Evolutionary conservation across 805 yeast species (phyloP).

Genomic region (Saturnispora halmiae): DNA sequence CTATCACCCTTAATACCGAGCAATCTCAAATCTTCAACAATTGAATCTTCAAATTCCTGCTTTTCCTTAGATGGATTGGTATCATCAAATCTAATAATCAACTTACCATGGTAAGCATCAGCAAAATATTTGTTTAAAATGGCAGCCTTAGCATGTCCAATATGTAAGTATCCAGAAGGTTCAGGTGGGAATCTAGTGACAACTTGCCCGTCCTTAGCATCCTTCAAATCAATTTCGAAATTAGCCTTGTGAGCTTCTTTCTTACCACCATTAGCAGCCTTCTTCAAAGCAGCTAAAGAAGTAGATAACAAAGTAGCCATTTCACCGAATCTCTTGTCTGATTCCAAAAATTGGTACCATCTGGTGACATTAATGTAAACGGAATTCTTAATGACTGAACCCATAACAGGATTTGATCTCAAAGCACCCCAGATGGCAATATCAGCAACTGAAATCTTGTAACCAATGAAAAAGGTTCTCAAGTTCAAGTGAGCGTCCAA

Average conservation of each 20-base stretch:
- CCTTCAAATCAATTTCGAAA: slow-evolving; percentile 86
- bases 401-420: slow-evolving; percentile 89
- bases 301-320: slow-evolving; percentile 59
- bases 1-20: slow-evolving; percentile 90
- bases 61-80: slow-evolving; percentile 97
- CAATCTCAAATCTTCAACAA: slow-evolving; percentile 81
- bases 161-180: slow-evolving; percentile 98
- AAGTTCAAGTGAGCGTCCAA: slow-evolving; percentile 78
- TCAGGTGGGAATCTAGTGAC: slow-evolving; percentile 99
- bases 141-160: slow-evolving; percentile 99
- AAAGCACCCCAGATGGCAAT: slow-evolving; percentile 88
- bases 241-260: slow-evolving; percentile 90
- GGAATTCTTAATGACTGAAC: slow-evolving; percentile 77
- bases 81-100: slow-evolving; percentile 94
- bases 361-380: slow-evolving; percentile 81
- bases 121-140: slow-evolving; percentile 95
- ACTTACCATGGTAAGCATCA: slow-evolving; percentile 88
- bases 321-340: slow-evolving; percentile 58
- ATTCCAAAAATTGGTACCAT: slow-evolving; percentile 79
- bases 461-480: slow-evolving; percentile 70
- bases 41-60: slow-evolving; percentile 87
- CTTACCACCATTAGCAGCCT: slow-evolving; percentile 60
- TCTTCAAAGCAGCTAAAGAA: slow-evolving; percentile 65
- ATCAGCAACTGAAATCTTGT: slow-evolving; percentile 66
- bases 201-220: slow-evolving; percentile 88